Conservation (phyloP, 2,329 filamentous ascomycete species). For the Leptographium radiaticola region DNA sequence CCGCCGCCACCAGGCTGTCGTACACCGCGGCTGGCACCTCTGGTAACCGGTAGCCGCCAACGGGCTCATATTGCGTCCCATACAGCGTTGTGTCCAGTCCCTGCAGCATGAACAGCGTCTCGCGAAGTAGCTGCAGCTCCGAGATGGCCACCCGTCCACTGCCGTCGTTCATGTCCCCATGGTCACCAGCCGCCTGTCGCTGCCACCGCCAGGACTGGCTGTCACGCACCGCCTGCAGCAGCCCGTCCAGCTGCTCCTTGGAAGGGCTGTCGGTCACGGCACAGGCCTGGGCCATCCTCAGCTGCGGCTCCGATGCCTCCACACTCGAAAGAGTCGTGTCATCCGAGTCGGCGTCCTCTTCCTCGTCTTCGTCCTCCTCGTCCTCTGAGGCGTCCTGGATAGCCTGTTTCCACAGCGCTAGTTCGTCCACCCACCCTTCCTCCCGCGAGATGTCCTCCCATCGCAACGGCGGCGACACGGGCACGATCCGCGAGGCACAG, state of each 20-base stretch:
- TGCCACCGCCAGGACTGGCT: constrained; percentile 33
- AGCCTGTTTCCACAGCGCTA: constrained; percentile 51
- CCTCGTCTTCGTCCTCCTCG: constrained; percentile 45
- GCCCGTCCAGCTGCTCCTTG: constrained; percentile 17
- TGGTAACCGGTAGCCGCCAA: constrained; percentile 30
- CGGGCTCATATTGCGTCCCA: constrained; percentile 24
- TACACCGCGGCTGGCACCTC: constrained; percentile 37
- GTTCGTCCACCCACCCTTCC: constrained; percentile 57
- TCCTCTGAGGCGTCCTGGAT: constrained; percentile 44
- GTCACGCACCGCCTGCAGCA: constrained; percentile 24
- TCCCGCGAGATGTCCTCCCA: constrained; percentile 73
- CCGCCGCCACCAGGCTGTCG: constrained; percentile 31
- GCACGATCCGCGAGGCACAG: constrained; percentile 28
- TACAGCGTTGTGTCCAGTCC: constrained; percentile 69
- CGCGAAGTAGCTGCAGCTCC: constrained; percentile 62
- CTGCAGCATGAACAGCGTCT: constrained; percentile 74
- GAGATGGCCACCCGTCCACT: constrained; percentile 31
- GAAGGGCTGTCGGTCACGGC: constrained; percentile 9
- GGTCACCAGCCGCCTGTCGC: background rate
- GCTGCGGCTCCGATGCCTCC: background rate
- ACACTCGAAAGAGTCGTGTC: constrained; percentile 7
- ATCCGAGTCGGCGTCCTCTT: constrained; percentile 26
- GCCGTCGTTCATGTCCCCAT: background rate
- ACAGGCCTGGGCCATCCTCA: constrained; percentile 15
- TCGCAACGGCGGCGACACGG: constrained; percentile 37